Base-by-base conservation (phyloP, 495 filamentous ascomycete genomes). In the Tuber microsphaerosporum region DNA sequence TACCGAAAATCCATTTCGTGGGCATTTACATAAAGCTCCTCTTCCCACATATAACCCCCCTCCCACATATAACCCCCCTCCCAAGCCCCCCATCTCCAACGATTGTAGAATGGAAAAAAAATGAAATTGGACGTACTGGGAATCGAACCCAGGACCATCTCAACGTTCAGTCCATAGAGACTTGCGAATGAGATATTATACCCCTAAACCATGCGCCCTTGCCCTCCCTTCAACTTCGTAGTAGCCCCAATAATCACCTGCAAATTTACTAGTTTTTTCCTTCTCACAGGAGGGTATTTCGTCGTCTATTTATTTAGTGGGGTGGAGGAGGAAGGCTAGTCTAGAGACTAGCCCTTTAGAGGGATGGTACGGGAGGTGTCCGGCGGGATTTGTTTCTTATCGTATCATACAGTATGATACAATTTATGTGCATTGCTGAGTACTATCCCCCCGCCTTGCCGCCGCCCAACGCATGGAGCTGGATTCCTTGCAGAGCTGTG, bases 191-290 rank as follows among this genome's bases (percentile, higher is more conserved):
- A 65, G 56, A 65, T 65, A 65, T 56, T 26, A 56, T 65, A 31
- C 56, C 56, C 56, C 56, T 31, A 65, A 65, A 65, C 56, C 56
- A 65, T 65, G 26, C 56, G 26, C 56, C 56, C 26, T 19, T 46
- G 12, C 14, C 0, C 8, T 5, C 4, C 1, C 1, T 16, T 34
- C 4, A 26, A 12, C 0, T 0, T 16, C 2, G 9, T 31, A 26
- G 51, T 26, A 22, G 51, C 9, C n/a, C 2, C 22, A 56, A 10
- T n/a, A n/a, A 22, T 3, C 22, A 31, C 26, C n/a, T 9, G 19
- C 45, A 19, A 3, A 20, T 48, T 20, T 20, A 20, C 45, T 48
- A 12, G 0, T 7, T 7, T 48, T 5, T 20, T 26, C 26, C 22
- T 8, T 31, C 31, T 16, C 12, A 6, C 51, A 61, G 51, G 56